Evolutionary conservation across 305 asterid species (phyloP).

Genomic region (Solanum hybrid): DNA sequence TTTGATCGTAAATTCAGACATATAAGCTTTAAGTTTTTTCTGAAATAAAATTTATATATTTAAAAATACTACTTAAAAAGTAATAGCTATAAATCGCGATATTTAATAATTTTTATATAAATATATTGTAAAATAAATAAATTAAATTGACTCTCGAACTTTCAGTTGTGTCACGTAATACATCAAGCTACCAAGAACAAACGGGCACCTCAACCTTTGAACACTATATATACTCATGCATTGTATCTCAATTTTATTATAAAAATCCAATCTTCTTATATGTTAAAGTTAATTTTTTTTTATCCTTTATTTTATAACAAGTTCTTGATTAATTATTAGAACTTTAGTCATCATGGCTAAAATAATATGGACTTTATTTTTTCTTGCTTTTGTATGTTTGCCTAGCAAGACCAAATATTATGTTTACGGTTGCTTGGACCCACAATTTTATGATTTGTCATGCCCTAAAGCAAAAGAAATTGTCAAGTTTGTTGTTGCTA

Average conservation of each 20-base stretch:
- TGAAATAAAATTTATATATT: neutral
- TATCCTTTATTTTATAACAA: neutral
- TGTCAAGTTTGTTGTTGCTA: constrained; percentile 47
- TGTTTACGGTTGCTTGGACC: constrained; percentile 53
- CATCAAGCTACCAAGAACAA: neutral
- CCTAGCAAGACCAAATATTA: constrained; percentile 20
- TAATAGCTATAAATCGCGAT: neutral
- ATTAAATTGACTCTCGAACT: neutral
- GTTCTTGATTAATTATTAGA: neutral
- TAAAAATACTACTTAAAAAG: neutral
- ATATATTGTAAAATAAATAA: neutral
- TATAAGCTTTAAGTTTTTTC: neutral
- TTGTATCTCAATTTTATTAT: neutral
- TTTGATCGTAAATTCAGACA: rapidly evolving
- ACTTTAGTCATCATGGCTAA: constrained; percentile 22
- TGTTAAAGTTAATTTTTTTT: neutral
- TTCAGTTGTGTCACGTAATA: neutral
- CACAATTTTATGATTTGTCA: constrained; percentile 63
- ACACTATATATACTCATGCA: neutral
- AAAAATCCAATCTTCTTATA: neutral
- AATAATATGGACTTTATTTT: constrained; percentile 14
- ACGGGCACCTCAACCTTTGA: neutral
- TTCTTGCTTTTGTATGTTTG: constrained; percentile 40
- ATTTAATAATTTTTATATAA: neutral
- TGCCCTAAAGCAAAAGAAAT: constrained; percentile 62